A percentile compares a stretch with the other conserved stretches of the same genome.
These are phyloP conservation scores for Linum tenue DNA, from an alignment of 345 rosid species.

Conservation along the genomic window DNA sequence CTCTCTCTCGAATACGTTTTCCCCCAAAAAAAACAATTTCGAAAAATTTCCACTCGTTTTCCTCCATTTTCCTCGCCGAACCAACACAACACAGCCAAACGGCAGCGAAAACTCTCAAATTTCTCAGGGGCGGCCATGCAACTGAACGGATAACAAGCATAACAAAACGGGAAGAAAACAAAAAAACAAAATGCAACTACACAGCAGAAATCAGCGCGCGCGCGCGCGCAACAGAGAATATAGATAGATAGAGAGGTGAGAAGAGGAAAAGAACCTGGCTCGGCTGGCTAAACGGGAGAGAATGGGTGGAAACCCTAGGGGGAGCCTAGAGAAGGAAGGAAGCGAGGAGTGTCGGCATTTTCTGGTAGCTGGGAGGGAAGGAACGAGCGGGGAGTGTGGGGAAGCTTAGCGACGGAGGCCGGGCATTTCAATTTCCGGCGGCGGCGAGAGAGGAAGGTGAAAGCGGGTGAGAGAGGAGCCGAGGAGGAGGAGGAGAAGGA, in stretches of 20 bases:
- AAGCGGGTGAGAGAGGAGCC: background rate
- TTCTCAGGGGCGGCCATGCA: no score
- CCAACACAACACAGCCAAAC: no score
- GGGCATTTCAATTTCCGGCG: background rate
- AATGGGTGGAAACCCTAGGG: background rate
- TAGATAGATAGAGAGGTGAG: background rate
- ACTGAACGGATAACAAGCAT: background rate
- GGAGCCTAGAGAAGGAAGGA: background rate
- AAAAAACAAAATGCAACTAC: background rate
- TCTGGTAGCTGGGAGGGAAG: background rate
- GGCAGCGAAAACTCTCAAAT: no score
- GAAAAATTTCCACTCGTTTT: no score
- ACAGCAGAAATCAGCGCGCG: no score
- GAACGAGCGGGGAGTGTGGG: background rate
- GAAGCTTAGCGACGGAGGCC: background rate
- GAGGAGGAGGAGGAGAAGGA: slow-evolving; percentile 3
- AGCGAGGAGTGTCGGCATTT: background rate
- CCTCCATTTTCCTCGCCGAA: no score
- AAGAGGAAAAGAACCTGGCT: background rate
- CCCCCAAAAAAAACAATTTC: no score
- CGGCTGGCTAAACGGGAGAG: background rate
- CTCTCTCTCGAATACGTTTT: no score
- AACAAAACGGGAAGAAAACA: no score
- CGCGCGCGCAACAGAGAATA: background rate
- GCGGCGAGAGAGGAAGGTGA: background rate